Evolutionary conservation across 768 basidiomycete species (phyloP), one percentile per base, ranked within the genome.

Genomic region (Lentinula detonsa): DNA sequence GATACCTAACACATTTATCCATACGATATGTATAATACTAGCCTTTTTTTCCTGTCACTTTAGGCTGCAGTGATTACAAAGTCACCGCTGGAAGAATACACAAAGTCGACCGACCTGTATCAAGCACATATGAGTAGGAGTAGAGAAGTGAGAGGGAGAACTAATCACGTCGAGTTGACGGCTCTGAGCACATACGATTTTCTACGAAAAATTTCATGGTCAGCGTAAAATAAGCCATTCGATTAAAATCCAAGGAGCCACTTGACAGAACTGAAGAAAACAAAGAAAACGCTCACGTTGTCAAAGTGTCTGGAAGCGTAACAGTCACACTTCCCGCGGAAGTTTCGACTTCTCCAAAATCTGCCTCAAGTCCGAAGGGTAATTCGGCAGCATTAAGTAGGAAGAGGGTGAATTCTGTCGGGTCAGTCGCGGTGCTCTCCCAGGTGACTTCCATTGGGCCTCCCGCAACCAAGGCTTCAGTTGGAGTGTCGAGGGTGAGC

Each of bases 311-410:
- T 16, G 48, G 58, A 59, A 59, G 45, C 23, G 48, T 50, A 0
- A 59, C 58, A 4, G 43, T 39, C 1, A 35, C 45, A 11, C 31
- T 46, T 23, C 48, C 58, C 10, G 58, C 10, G 10, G 58, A n/a
- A 5, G 58, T 59, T 18, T 49, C 13, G 6, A 59, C 48, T 50
- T 59, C 58, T 21, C 58, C 58, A 21, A 59, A 59, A 21, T 59
- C 48, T 1, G 58, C 58, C 15, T 34, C 45, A 16, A 59, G 45
- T 23, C 58, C 58, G 16, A 59, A 59, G 10, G 58, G 58, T 11
- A 59, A 46, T n/a, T 50, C 34, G 21, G 13, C 35, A 33, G 58
- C 46, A 9, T 59, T n/a, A 15, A 59, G 35, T 11, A 59, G 48
- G 58, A 59, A 59, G 28, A 59, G 48, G 6, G 58, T 59, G 11